Evolutionary conservation across 768 basidiomycete species (phyloP).

Genomic region (Podaxis sp.): DNA sequence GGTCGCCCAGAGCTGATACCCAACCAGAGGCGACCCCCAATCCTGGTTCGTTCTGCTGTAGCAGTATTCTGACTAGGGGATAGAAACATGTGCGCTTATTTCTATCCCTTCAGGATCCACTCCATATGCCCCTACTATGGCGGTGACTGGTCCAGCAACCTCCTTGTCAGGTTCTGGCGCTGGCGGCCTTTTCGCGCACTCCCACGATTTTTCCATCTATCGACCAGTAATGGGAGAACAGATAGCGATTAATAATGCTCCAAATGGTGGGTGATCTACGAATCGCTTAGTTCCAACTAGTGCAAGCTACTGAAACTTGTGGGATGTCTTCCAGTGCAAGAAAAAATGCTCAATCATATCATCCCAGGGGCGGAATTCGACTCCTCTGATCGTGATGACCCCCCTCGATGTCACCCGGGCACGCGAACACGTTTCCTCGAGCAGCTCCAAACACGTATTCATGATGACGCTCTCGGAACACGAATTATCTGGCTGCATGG

Average conservation of each 20-base stretch:
- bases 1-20: neutral
- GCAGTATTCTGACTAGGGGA: neutral
- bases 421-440: neutral
- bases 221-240: neutral
- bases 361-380: neutral
- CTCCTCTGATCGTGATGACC: neutral
- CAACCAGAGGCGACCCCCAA: neutral
- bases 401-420: neutral
- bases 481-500: slow-evolving; percentile 9
- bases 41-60: neutral
- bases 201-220: neutral
- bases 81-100: no score
- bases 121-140: neutral
- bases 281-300: neutral
- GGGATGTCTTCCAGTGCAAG: neutral
- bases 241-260: neutral
- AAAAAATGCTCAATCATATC: neutral
- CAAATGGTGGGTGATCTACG: neutral
- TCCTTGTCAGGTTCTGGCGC: neutral
- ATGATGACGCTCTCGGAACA: neutral
- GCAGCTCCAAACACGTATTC: neutral
- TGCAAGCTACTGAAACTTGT: neutral
- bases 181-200: neutral
- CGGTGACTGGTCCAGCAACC: neutral
- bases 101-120: no score